Evolutionary conservation across 768 basidiomycete genomes (phyloP).

Genomic region (Suillus cothurnatus): DNA sequence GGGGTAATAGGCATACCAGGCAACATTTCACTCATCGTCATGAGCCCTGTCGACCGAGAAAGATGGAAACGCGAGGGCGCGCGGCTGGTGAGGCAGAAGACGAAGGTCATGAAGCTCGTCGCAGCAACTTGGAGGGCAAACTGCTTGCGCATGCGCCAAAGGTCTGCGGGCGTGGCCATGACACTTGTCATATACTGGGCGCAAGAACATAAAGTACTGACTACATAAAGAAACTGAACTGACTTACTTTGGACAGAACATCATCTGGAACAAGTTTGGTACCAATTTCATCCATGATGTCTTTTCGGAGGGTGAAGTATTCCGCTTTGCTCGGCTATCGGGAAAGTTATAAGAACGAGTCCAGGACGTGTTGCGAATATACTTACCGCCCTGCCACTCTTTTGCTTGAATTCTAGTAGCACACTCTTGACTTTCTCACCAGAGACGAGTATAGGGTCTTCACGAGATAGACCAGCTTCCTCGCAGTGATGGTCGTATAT

Average conservation of each 20-base stretch:
- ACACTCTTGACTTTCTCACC: conserved; percentile 83
- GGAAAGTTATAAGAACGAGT: conserved; percentile 3
- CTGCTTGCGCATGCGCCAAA: conserved; percentile 98
- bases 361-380: neutral
- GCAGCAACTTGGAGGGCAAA: conserved; percentile 90
- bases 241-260: conserved; percentile 75
- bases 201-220: conserved; percentile 3
- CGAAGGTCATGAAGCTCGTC: conserved; percentile 89
- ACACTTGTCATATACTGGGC: conserved; percentile 86
- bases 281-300: conserved; percentile 86
- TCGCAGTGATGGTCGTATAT: conserved; percentile 92
- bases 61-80: conserved; percentile 84
- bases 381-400: conserved; percentile 42
- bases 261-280: conserved; percentile 90
- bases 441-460: conserved; percentile 84
- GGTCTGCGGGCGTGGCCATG: conserved; percentile 79
- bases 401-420: conserved; percentile 58
- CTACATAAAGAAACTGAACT: neutral
- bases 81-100: conserved; percentile 82
- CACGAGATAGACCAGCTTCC: conserved; percentile 70
- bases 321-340: conserved; percentile 62
- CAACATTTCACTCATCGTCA: conserved; percentile 91
- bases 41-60: conserved; percentile 85
- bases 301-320: conserved; percentile 73
- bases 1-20: conserved; percentile 56